phyloP scores from a whole-genome alignment of 768 basidiomycete genomes.

The Tubosaeta brunneosetosa region DNA sequence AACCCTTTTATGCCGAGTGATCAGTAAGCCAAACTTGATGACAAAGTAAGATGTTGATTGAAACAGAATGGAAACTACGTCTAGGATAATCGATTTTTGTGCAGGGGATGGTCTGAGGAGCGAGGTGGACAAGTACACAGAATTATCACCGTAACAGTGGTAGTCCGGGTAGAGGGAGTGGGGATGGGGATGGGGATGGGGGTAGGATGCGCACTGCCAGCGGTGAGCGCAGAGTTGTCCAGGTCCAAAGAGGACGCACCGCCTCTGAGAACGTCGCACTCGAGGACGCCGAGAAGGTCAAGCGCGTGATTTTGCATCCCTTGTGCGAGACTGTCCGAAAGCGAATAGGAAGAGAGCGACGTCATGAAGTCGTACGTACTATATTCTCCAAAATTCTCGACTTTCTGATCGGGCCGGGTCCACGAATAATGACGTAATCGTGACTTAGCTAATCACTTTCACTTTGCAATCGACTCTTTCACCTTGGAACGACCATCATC shows the following conservation, averaged over 20 bases:
- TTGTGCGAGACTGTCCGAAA: conserved; percentile 36
- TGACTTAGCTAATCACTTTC: conserved; percentile 12
- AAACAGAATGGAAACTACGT: neutral
- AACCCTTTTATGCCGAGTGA: too few species aligned
- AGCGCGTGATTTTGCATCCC: conserved; percentile 54
- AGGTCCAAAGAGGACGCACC: conserved; percentile 38
- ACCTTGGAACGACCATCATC: conserved; percentile 22
- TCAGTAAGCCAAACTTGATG: too few species aligned
- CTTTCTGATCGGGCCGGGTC: too few species aligned
- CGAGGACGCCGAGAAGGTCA: conserved; percentile 69
- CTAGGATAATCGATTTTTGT: neutral
- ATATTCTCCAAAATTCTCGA: too few species aligned
- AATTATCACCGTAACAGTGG: conserved; percentile 19
- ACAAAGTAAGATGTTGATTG: too few species aligned
- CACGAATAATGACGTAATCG: neutral
- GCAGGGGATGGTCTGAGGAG: conserved; percentile 22
- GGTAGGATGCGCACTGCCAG: conserved; percentile 30
- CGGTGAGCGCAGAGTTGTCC: conserved; percentile 19
- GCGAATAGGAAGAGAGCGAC: conserved; percentile 39
- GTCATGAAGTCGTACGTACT: too few species aligned
- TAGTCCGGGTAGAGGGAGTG: conserved; percentile 18
- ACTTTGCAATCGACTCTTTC: neutral
- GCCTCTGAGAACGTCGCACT: conserved; percentile 53
- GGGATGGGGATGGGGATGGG: conserved; percentile 3
- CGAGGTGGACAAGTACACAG: conserved; percentile 19